Base-by-base conservation (phyloP, 768 basidiomycete genomes). In the Leucogyrophana mollusca region DNA sequence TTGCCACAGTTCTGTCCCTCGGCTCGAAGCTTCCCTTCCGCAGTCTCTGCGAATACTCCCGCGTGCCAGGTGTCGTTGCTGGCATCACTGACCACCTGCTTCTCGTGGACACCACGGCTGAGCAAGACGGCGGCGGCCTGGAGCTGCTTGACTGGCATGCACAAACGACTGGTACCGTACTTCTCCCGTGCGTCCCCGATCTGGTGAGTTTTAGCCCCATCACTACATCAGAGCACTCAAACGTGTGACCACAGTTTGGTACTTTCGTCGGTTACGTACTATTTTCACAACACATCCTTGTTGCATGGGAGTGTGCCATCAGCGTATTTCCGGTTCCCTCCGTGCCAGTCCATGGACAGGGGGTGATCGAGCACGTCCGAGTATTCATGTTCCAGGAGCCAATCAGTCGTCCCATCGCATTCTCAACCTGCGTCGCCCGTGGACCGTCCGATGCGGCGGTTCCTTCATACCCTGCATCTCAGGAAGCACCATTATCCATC, bases 121-220 rank as follows among this genome's bases (percentile, higher is more conserved):
- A 56, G 32, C 40, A 11, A 1, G 57, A 30, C 3, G 50, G 33
- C 1, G 57, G 56, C 8, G 59, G 61, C 9, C 23, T 64, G n/a
- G 61, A 66, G 30, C 52, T 64, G 13, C 49, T 64, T 9, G 51
- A 64, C 38, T 63, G 61, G 64, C 56, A 34, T n/a, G 56, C 54
- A 3, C 51, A 41, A 17, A 59, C 56, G 17, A 49, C 54, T 0
- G 61, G 61, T 11, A 54, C 56, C 8, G 61, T 51, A 1, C 43
- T 63, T n/a, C 59, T 66, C 18, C 49, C 64, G 14, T 24, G 46
- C 34, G 4, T 54, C 8, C 44, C 48, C 11, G 52, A 64, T 34
- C 39, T 61, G 42, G 61, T 58, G 40, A 52, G 61, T 34, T 9
- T 37, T 9, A 17, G 16, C 13, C 18, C 13, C 20, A 36, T 36